A percentile compares a stretch with the other conserved stretches of the same genome.
These are phyloP conservation scores for Leishmania amazonensis DNA, from an alignment of 208 protist genomes.

Conservation along the genomic window DNA sequence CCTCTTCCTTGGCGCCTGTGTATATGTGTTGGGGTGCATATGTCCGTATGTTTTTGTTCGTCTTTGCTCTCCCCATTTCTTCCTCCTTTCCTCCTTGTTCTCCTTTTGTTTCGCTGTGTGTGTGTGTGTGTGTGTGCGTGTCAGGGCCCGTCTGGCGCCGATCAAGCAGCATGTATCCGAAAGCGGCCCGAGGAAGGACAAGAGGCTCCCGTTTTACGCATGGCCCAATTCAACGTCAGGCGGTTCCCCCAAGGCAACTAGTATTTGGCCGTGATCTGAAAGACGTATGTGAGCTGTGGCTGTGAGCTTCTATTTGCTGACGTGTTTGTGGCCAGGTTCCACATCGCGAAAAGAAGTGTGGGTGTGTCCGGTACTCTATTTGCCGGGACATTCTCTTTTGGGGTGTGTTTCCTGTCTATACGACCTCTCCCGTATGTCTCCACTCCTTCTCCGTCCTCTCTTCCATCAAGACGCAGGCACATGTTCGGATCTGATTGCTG, in stretches of 20 bases:
- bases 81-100: background rate
- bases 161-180: background rate
- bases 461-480: background rate
- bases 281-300: background rate
- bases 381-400: background rate
- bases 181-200: background rate
- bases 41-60: slow-evolving; percentile 16
- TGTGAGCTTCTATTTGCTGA: background rate
- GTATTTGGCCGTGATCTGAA: background rate
- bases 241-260: background rate
- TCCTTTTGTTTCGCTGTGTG: slow-evolving; percentile 21
- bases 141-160: background rate
- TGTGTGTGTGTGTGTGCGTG: background rate
- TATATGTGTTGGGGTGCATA: background rate
- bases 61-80: slow-evolving; percentile 5
- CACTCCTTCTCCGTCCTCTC: background rate
- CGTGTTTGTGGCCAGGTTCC: too few species aligned
- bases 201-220: background rate
- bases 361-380: background rate
- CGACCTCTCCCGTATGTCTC: background rate
- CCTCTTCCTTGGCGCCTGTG: background rate
- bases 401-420: background rate
- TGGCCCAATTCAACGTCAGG: background rate
- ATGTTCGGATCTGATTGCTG: background rate
- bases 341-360: background rate